Base-by-base conservation (phyloP, 345 rosid genomes). In the Punica granatum region DNA sequence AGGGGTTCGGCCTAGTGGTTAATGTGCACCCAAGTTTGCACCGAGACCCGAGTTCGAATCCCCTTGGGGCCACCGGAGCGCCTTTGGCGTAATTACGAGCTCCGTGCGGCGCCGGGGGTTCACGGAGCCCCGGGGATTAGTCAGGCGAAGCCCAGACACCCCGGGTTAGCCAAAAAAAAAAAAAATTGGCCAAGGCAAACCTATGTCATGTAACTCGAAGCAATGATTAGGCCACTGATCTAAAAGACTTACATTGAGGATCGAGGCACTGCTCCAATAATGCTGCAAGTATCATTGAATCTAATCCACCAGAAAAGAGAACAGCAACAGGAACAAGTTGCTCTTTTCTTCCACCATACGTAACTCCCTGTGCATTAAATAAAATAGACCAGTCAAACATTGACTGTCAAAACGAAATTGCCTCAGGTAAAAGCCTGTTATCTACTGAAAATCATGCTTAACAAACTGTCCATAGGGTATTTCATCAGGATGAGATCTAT, bases 251-350 rank as follows among this genome's bases (percentile, higher is more conserved):
- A 91, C 97, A 89, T 56, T 60, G 76, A 63, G 87, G 81, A 82
- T 89, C 89, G 34, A 94, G 75, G 76, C 88, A 91, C 65, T 91
- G 84, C 72, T 94, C 79, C 77, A 91, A 79, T 31, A 94, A 70
- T 39, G 95, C 96, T 43, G 99, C 92, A 53, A 94, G 85, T 74
- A 94, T 89, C 97, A 89, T 94, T 33, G 97, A 94, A 80, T 94
- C 99, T 68, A 91, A 74, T 70, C 99, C 99, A 53, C 99, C 97
- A 61, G 99, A 94, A 77, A 94, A 91, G 51, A 94, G 89, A 70
- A 94, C 87, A 44, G 97, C 99, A 46, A 89, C 87, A 1, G 97
- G 97, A 62, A 68, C 82, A 69, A 41, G 72, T 67, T 80, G 90
- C 65, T 74, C 68, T 69, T 74, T 65, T 58, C 43, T 36, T 53